These are phyloP conservation scores for Pichia pseudocactophila DNA, from an alignment of 805 yeast species.

Conservation along the genomic window DNA sequence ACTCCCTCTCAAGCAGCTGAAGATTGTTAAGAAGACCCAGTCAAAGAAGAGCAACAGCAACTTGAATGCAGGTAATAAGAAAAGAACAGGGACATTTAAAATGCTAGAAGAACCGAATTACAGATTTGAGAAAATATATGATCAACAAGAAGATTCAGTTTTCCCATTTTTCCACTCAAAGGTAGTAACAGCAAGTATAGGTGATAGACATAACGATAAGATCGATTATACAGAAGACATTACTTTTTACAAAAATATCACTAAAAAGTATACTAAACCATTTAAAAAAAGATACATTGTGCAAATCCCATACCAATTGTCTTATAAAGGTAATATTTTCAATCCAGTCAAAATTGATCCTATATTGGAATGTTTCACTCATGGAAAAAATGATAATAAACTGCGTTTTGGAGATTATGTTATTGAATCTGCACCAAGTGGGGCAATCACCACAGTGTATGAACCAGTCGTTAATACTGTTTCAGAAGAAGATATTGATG, in stretches of 20 bases:
- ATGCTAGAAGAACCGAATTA: constrained; percentile 12
- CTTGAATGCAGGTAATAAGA: background rate
- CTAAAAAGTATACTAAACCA: constrained; percentile 14
- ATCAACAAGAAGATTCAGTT: constrained; percentile 3
- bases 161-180: constrained; percentile 11
- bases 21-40: constrained; percentile 5
- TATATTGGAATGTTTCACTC: constrained; percentile 4
- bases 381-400: constrained; percentile 3
- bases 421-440: constrained; percentile 7
- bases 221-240: constrained; percentile 10
- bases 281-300: background rate
- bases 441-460: background rate
- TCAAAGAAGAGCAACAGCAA: constrained; percentile 1
- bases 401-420: constrained; percentile 13
- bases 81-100: constrained; percentile 1
- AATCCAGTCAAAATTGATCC: constrained; percentile 6
- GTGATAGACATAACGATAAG: constrained; percentile 4
- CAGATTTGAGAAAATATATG: constrained; percentile 9
- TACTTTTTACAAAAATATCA: constrained; percentile 8
- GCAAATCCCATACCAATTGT: background rate
- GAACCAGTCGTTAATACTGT: background rate
- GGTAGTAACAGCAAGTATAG: background rate
- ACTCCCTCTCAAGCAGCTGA: constrained; percentile 3
- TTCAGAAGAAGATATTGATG: constrained; percentile 1
- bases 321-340: background rate